Conservation (phyloP, 1,139 yeast species). For the Geotrichum europaeum region DNA sequence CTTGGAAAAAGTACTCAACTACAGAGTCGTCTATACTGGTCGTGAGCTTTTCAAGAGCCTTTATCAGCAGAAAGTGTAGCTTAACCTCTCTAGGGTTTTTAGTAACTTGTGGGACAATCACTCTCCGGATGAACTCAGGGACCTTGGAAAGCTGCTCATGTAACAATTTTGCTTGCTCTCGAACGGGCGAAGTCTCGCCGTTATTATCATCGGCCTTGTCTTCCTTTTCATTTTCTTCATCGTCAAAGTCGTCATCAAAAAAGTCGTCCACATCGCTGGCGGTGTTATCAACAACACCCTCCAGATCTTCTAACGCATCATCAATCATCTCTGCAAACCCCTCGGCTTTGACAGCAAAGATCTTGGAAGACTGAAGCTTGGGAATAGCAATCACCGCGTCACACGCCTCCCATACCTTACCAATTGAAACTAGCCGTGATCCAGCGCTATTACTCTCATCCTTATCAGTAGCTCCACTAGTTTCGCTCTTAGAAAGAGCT, state of each 20-base stretch:
- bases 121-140: conserved; percentile 1
- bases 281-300: conserved; percentile 1
- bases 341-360: conserved; percentile 12
- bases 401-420: conserved; percentile 18
- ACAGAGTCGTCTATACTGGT: conserved; percentile 8
- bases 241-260: conserved; percentile 8
- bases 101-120: conserved; percentile 2
- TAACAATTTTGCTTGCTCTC: conserved; percentile 2
- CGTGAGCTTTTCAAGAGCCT: conserved; percentile 2
- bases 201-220: neutral
- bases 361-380: conserved; percentile 11
- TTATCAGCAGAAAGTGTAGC: conserved; percentile 3
- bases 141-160: neutral
- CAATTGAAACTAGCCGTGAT: conserved; percentile 12
- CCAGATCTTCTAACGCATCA: conserved; percentile 12
- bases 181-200: conserved; percentile 3
- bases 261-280: conserved; percentile 4
- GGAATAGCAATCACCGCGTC: conserved; percentile 9
- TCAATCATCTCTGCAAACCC: conserved; percentile 4
- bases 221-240: neutral
- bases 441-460: neutral
- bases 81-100: conserved; percentile 9
- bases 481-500: neutral
- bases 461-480: neutral
- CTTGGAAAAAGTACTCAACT: conserved; percentile 7